These are phyloP conservation scores for Venturia carpophila DNA, from an alignment of 2,329 filamentous ascomycete genomes.

Conservation along the genomic window DNA sequence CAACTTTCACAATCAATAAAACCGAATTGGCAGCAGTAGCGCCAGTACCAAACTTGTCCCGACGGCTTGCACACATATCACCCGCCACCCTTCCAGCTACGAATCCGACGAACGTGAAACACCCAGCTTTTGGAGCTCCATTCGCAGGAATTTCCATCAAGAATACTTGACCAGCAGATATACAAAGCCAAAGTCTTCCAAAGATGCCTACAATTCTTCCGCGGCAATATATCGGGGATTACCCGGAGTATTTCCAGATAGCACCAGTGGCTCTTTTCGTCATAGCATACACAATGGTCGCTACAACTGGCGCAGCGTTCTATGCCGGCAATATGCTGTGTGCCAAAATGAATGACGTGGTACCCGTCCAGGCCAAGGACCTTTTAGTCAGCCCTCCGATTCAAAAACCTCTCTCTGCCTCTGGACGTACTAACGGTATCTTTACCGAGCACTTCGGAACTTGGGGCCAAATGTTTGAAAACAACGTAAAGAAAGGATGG, in stretches of 20 bases:
- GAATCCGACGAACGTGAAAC: too few species aligned
- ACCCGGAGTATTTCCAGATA: neutral
- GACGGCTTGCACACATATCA: too few species aligned
- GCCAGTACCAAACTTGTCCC: too few species aligned
- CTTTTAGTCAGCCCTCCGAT: neutral
- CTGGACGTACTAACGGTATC: too few species aligned
- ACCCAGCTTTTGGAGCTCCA: too few species aligned
- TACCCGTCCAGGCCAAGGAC: neutral
- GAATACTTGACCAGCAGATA: neutral
- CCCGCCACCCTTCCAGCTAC: too few species aligned
- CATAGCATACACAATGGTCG: neutral
- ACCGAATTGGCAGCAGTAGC: too few species aligned
- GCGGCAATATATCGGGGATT: neutral
- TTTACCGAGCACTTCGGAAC: too few species aligned
- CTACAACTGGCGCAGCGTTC: neutral
- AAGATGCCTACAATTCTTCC: neutral
- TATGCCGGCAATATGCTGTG: neutral
- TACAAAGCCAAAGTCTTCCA: neutral
- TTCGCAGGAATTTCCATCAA: neutral
- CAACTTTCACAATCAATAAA: too few species aligned
- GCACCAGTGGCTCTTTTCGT: neutral
- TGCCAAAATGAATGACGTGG: neutral
- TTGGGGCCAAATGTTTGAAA: too few species aligned
- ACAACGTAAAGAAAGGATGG: too few species aligned
- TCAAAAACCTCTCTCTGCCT: too few species aligned